Conservation (phyloP, 163 green algal genomes). For the Volvox carteri region DNA sequence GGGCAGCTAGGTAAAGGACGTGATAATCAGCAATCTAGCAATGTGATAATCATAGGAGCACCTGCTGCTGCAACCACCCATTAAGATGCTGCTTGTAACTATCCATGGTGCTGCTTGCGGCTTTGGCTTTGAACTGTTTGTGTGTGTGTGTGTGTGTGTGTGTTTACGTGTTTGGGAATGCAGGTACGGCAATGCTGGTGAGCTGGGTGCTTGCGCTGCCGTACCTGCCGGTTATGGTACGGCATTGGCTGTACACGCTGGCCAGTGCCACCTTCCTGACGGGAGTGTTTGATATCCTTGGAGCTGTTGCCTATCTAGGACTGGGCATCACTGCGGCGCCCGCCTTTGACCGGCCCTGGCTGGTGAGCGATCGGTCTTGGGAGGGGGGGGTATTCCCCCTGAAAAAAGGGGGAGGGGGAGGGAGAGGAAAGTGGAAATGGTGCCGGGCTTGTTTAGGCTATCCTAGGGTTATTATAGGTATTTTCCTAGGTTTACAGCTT, state of each 20-base stretch:
- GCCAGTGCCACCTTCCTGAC: constrained; percentile 56
- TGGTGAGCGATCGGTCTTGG: constrained; percentile 33
- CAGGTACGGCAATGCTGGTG: constrained; percentile 46
- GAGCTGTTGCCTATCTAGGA: background rate
- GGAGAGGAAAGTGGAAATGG: background rate
- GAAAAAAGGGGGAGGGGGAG: background rate
- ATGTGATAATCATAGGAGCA: background rate
- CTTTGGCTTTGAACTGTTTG: too few relatives aligned
- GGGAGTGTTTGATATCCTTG: constrained; percentile 64
- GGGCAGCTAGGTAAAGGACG: too few relatives aligned
- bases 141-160: too few relatives aligned
- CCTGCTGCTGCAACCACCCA: background rate
- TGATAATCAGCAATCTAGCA: background rate
- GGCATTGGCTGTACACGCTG: constrained; percentile 68
- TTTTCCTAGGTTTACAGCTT: background rate
- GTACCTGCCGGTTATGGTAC: constrained; percentile 50
- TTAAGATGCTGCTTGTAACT: background rate
- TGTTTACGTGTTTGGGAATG: background rate
- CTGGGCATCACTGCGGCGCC: constrained; percentile 45
- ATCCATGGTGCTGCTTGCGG: background rate
- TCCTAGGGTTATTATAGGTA: background rate
- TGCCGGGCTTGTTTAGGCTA: background rate
- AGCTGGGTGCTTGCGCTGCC: constrained; percentile 54
- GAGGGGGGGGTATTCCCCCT: background rate
- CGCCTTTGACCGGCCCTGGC: constrained; percentile 59